Percentiles rank a stretch among this genome's conserved stretches.
Conservation (phyloP, 2,329 filamentous ascomycete genomes). For the Penicillium carneum region DNA sequence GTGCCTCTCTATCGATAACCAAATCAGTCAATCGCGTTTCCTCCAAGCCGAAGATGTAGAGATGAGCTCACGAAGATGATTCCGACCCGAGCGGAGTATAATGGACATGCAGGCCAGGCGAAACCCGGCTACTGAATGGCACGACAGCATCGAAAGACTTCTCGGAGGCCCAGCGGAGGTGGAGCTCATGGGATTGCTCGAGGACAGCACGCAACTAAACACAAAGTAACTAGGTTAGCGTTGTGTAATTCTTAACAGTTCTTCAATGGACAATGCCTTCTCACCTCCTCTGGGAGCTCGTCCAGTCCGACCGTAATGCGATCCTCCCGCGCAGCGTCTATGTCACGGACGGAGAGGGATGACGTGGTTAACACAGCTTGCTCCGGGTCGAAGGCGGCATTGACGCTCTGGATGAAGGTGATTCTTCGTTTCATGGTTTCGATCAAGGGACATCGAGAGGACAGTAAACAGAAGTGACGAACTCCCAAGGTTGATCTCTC, state of each 20-base stretch:
- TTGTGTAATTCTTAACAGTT: background rate
- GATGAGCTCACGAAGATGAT: constrained; percentile 44
- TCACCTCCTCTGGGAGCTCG: constrained; percentile 74
- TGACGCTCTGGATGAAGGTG: constrained; percentile 76
- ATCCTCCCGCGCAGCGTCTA: constrained; percentile 78
- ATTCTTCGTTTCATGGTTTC: constrained; percentile 59
- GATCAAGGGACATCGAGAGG: background rate
- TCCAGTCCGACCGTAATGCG: constrained; percentile 74
- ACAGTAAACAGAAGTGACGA: constrained; percentile 14
- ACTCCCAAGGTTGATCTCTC: constrained; percentile 17
- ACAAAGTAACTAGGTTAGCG: background rate
- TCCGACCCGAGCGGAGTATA: constrained; percentile 66
- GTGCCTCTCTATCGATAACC: constrained; percentile 48
- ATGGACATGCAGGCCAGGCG: constrained; percentile 82
- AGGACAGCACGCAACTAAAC: constrained; percentile 68
- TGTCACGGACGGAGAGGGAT: constrained; percentile 63
- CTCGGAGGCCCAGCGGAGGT: constrained; percentile 78
- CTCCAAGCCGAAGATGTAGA: background rate
- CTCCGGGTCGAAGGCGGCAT: constrained; percentile 69
- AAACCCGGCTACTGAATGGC: constrained; percentile 76
- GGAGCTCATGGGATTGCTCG: constrained; percentile 71
- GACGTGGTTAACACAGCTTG: constrained; percentile 65
- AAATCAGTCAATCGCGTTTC: constrained; percentile 17
- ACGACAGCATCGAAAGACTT: constrained; percentile 64
- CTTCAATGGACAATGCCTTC: background rate